Percentiles rank a stretch among this genome's conserved stretches.
Conservation (phyloP, 169 alveolate species). For the Plasmodium billcollinsi region DNA sequence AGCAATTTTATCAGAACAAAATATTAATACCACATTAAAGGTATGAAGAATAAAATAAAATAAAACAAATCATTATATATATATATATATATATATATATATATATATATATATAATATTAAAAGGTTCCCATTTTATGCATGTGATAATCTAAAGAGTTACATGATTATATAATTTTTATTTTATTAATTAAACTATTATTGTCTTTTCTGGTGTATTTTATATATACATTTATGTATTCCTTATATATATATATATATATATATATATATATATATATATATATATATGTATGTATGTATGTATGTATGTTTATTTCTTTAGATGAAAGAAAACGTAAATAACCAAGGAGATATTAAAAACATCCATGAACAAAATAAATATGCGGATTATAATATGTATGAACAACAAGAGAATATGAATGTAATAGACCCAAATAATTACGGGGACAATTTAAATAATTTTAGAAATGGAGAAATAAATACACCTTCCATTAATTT, state of each 20-base stretch:
- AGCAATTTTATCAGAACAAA: conserved; percentile 56
- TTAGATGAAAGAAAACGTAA: conserved; percentile 17
- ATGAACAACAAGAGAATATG: conserved; percentile 13
- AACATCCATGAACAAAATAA: conserved; percentile 23
- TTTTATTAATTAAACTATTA: no score
- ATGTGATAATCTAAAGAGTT: no score
- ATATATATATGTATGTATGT: no score
- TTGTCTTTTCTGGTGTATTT: no score
- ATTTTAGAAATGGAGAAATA: conserved; percentile 44
- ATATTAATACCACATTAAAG: conserved; percentile 22
- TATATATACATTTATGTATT: no score
- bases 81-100: no score
- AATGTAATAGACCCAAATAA: conserved; percentile 25
- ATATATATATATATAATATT: no score
- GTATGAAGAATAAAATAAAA: conserved; percentile 3
- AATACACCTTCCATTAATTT: conserved; percentile 27
- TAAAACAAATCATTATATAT: not conserved
- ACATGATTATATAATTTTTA: no score
- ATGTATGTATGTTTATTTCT: not conserved
- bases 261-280: no score
- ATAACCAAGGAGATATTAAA: conserved; percentile 10
- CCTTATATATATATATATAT: no score
- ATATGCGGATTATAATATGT: conserved; percentile 18
- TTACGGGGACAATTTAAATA: not conserved
- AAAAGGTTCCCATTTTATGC: no score